phyloP scores from a whole-genome alignment of 306 rosid species.

The peach (Prunus persica) region DNA sequence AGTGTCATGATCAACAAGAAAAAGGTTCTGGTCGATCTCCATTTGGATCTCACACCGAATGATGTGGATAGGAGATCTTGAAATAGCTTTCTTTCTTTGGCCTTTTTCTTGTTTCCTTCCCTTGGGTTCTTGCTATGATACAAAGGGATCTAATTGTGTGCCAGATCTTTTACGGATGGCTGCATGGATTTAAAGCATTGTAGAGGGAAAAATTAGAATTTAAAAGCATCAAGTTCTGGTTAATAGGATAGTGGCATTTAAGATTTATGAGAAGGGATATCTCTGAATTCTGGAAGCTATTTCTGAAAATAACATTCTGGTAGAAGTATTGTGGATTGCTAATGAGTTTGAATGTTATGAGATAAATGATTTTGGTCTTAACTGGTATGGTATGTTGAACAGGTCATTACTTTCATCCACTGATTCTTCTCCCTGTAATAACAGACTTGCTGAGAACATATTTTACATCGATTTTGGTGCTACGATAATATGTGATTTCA shows the following conservation, averaged over 20 bases:
- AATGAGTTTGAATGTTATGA: constrained; percentile 7
- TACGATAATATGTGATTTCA: background rate
- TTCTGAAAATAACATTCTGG: background rate
- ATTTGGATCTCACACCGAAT: background rate
- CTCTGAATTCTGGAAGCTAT: constrained; percentile 1
- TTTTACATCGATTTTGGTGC: background rate
- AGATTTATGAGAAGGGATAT: constrained; percentile 3
- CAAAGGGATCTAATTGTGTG: background rate
- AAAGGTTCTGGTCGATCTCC: background rate
- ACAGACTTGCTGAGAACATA: background rate
- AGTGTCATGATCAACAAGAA: background rate
- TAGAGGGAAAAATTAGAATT: background rate
- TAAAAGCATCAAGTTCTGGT: background rate
- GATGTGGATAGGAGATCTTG: background rate
- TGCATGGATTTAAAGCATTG: background rate
- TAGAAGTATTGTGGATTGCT: background rate
- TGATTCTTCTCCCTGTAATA: background rate
- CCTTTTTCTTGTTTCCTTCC: background rate
- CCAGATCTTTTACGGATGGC: background rate
- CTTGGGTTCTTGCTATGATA: background rate
- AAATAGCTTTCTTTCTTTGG: background rate
- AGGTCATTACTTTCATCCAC: background rate
- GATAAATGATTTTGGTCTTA: background rate
- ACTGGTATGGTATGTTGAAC: background rate
- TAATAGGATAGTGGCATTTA: background rate